Evolutionary conservation across 192 early-diverging fungal genomes (phyloP).

Genomic region (Oehlia diaphana): DNA sequence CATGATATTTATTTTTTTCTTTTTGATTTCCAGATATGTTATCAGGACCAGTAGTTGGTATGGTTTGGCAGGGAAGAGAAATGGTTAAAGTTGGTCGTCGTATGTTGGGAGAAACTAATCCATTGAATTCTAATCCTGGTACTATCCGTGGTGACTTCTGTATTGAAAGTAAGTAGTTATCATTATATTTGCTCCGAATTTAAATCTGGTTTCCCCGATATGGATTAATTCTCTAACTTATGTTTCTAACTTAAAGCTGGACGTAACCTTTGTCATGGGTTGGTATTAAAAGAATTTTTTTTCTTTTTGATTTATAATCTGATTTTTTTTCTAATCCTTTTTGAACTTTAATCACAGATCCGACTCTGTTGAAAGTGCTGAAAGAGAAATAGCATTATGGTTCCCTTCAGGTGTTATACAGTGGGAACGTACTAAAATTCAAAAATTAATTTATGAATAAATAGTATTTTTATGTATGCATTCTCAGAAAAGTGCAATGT

Average conservation of each 20-base stretch:
- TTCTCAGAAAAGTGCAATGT: background rate
- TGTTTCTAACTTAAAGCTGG: constrained; percentile 37
- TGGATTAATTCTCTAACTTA: background rate
- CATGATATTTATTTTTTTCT: background rate
- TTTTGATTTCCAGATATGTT: constrained; percentile 63
- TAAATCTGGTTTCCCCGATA: too few relatives aligned
- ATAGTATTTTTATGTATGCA: background rate
- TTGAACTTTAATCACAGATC: constrained; percentile 65
- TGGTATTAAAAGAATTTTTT: background rate
- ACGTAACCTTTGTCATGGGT: constrained; percentile 89
- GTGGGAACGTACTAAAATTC: constrained; percentile 58
- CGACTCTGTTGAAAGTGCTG: constrained; percentile 83
- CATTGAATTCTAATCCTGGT: constrained; percentile 82
- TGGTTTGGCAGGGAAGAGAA: constrained; percentile 91
- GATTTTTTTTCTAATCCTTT: too few relatives aligned
- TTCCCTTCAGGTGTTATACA: constrained; percentile 68
- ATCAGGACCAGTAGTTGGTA: constrained; percentile 92
- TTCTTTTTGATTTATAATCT: too few relatives aligned
- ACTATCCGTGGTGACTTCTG: constrained; percentile 96
- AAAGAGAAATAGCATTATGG: constrained; percentile 87
- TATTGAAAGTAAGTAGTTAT: constrained; percentile 62
- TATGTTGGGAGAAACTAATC: constrained; percentile 91
- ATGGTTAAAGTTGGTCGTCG: constrained; percentile 89
- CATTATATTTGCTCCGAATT: background rate
- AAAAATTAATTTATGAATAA: constrained; percentile 74